A percentile compares a stretch with the other conserved stretches of the same genome.
phyloP scores from a whole-genome alignment of 2,329 filamentous ascomycete genomes.

The Dactylellina drechsleri region DNA sequence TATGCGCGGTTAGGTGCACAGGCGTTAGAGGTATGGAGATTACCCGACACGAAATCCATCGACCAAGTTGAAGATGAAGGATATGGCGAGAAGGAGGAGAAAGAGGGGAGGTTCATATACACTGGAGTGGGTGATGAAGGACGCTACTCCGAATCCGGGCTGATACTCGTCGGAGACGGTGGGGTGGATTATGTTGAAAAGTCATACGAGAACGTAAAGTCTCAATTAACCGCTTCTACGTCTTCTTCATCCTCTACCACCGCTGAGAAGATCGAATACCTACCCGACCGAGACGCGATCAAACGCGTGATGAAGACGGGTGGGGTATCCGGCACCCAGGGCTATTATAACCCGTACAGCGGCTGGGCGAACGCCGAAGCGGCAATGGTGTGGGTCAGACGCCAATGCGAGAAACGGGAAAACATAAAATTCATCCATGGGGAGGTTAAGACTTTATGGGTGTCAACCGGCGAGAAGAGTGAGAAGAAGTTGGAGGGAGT shows the following conservation, averaged over 20 bases:
- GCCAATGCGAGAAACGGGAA: conserved; percentile 64
- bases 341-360: conserved; percentile 77
- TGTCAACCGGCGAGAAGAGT: conserved; percentile 65
- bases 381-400: conserved; percentile 73
- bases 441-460: conserved; percentile 61
- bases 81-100: not conserved
- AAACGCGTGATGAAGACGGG: conserved; percentile 64
- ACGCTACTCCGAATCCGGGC: conserved; percentile 76
- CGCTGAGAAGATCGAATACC: conserved; percentile 58
- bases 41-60: conserved; percentile 12
- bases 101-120: conserved; percentile 58
- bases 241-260: too few relatives aligned
- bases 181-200: conserved; percentile 70
- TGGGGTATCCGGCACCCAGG: conserved; percentile 70
- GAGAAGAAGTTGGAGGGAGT: conserved; percentile 68
- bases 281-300: conserved; percentile 65
- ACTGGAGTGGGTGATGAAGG: conserved; percentile 71
- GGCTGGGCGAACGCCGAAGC: conserved; percentile 84
- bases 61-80: not conserved
- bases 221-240: conserved; percentile 62
- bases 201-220: conserved; percentile 71
- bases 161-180: conserved; percentile 69
- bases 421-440: conserved; percentile 64
- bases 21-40: conserved; percentile 76
- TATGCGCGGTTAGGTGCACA: conserved; percentile 79